Evolutionary conservation across 2,329 filamentous ascomycete genomes (phyloP), one percentile per base, ranked within the genome.

Genomic region (Epichloe bromicola): DNA sequence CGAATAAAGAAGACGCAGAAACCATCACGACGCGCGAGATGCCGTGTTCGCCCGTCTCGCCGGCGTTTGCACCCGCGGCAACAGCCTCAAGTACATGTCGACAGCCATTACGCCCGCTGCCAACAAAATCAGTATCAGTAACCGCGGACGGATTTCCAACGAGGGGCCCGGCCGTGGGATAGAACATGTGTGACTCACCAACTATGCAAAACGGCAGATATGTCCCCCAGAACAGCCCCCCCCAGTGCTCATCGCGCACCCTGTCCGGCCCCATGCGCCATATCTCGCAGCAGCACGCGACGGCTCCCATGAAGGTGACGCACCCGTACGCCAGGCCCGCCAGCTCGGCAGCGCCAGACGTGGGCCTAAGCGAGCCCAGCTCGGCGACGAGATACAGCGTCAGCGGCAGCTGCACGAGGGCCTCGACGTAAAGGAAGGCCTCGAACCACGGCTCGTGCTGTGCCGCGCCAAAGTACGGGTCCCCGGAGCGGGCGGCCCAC

Each of bases 11-110:
- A 44, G 4, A 17, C 15, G 8, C 33, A 7, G 5, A n/a, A n/a
- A 12, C 23, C 5, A 42, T 30, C 15, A 34, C n/a, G 4, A 30
- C n/a, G 4, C 26, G 11, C 23, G 42, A 30, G 17, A 26, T 19
- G 23, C 12, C 19, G 37, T 6, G 10, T 15, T n/a, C 3, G 12
- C 15, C 39, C 17, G n/a, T 30, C 39, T 46, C 23, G 46, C 34
- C 6, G 46, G 11, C 38, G 44, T 10, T 19, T 34, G 62, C 14
- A 74, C 61, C 8, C 77, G 71, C 6, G 57, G 63, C 8, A 76
- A 59, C 1, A 81, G 63, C n/a, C 78, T 69, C 37, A 60, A 47
- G 47, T 72, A 77, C 78, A 81, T 80, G 56, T 81, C 78, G 20
- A 70, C 56, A 10, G 70, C 74, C 62, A 80, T 67, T 1, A 78